Base-by-base conservation (phyloP, 208 protist species). In the Trypanosomatidae sp. region DNA sequence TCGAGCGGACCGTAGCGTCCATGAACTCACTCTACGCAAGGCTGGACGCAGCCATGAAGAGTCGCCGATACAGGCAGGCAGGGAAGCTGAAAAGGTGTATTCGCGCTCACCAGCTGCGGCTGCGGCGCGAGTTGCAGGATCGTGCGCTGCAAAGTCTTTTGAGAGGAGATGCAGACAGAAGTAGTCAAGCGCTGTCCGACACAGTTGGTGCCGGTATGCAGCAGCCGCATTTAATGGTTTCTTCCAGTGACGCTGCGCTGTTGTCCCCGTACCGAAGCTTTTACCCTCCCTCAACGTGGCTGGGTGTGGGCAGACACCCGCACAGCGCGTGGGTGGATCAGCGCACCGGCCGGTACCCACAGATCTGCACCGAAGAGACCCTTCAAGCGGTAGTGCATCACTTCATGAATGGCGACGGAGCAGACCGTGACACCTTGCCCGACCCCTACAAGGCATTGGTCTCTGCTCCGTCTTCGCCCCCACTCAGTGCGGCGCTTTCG, bases 291-390 rank as follows among this genome's bases (percentile, higher is more conserved):
- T 74, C 79, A 7, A 76, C 74, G 25, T 76, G 70, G 66, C 70
- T 90, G 46, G 80, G 83, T 13, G 59, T 88, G 41, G 86, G 86
- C 9, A 62, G 49, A 28, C 86, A 88, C 69, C 80, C 80, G 7
- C 78, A 53, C 50, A 62, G 75, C 22, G 59, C 59, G 19, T 60
- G 49, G 58, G 74, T 90, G 44, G 87, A 91, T 74, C 65, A 66
- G 36, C 83, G 87, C 50, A 89, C 74, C 58, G 77, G 82, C 28
- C 81, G 82, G 46, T 83, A 91, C 64, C 84, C 87, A 47, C 62
- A 43, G 4, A 19, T 30, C 25, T 66, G 86, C 39, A 13, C 58
- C 7, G 44, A n/a, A 2, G 58, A 22, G 4, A 44, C 9, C 12
- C 65, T 82, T 19, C 67, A 68, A 3, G 46, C 25, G 17, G 72